A percentile compares a stretch with the other conserved stretches of the same genome.
Evolutionary conservation across 2,329 filamentous ascomycete genomes (phyloP).

Genomic region (Cordyceps farinosa): DNA sequence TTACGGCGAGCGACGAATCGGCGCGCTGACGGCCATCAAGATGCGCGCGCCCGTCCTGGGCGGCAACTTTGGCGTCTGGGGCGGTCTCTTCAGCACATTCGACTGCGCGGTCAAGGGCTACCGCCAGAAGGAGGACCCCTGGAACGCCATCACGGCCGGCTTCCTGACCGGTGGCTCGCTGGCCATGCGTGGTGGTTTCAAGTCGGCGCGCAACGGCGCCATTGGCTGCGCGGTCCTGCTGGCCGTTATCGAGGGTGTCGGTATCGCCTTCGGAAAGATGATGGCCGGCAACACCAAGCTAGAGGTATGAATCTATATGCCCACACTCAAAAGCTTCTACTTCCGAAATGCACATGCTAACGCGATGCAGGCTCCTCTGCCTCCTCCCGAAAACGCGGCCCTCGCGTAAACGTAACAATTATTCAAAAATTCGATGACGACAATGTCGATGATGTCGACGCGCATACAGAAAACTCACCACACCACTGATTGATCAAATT

Average conservation of each 20-base stretch:
- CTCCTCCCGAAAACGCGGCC: conserved; percentile 29
- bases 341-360: conserved; percentile 18
- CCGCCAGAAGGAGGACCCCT: conserved; percentile 95
- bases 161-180: conserved; percentile 95
- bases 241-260: conserved; percentile 94
- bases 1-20: conserved; percentile 92
- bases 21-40: conserved; percentile 95
- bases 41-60: conserved; percentile 92
- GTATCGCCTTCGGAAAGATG: conserved; percentile 93
- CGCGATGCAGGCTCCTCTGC: conserved; percentile 23
- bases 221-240: conserved; percentile 94
- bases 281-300: conserved; percentile 85
- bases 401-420: conserved; percentile 27
- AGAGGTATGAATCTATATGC: conserved; percentile 49
- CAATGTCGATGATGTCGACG: background rate
- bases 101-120: conserved; percentile 96
- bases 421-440: background rate
- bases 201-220: conserved; percentile 88
- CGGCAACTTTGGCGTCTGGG: conserved; percentile 98
- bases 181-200: conserved; percentile 85
- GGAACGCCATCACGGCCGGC: conserved; percentile 95
- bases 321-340: no score
- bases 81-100: conserved; percentile 90
- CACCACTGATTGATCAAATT: conserved; percentile 14
- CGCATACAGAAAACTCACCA: conserved; percentile 13